phyloP scores from a whole-genome alignment of 805 yeast genomes.

The Schwanniomyces occidentalis region DNA sequence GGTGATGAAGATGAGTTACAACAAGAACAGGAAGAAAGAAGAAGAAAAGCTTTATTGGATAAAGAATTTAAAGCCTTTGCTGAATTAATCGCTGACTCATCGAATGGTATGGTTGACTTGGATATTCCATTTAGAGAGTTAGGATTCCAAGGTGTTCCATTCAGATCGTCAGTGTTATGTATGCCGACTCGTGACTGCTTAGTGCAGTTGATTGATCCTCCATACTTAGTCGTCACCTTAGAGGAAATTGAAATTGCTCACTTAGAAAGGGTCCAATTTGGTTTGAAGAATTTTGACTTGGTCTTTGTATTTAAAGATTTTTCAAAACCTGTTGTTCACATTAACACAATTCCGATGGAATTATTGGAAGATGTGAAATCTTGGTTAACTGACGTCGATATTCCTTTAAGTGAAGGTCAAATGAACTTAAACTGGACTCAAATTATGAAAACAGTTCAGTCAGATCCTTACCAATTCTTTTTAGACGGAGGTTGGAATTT shows the following conservation, averaged over 20 bases:
- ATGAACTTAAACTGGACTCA: constrained; percentile 94
- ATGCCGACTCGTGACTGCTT: constrained; percentile 98
- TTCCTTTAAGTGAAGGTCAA: constrained; percentile 92
- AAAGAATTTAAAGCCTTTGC: constrained; percentile 89
- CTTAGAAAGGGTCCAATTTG: constrained; percentile 95
- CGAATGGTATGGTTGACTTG: constrained; percentile 79
- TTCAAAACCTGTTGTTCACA: constrained; percentile 80
- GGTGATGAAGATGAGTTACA: constrained; percentile 99
- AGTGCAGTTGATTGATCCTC: constrained; percentile 91
- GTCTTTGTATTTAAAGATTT: constrained; percentile 97
- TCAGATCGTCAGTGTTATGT: constrained; percentile 88
- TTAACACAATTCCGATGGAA: constrained; percentile 93
- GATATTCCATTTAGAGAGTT: constrained; percentile 95
- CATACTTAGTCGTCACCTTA: constrained; percentile 86
- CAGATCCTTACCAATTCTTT: constrained; percentile 94
- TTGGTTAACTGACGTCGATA: constrained; percentile 97
- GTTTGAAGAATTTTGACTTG: constrained; percentile 91
- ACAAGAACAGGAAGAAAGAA: constrained; percentile 97
- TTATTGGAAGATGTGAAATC: constrained; percentile 88
- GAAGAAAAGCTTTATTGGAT: constrained; percentile 86
- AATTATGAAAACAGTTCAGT: constrained; percentile 89
- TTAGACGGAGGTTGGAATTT: constrained; percentile 95
- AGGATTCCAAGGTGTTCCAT: constrained; percentile 97
- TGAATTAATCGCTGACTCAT: constrained; percentile 86
- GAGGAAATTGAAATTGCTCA: constrained; percentile 94